phyloP scores from a whole-genome alignment of 352 stramenopile genomes.

The Plasmopara halstedii region DNA sequence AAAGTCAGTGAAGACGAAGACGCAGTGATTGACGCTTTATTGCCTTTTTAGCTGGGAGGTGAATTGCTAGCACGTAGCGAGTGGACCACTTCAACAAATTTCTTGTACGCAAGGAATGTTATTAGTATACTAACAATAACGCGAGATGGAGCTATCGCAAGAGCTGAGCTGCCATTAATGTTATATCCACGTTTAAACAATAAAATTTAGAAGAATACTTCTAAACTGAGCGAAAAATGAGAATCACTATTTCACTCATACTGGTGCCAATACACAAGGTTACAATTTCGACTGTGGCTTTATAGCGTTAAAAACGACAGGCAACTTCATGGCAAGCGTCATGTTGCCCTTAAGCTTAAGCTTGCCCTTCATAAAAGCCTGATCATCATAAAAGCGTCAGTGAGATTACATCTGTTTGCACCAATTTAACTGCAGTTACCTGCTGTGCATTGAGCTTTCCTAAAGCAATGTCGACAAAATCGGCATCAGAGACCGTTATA shows the following conservation, averaged over 20 bases:
- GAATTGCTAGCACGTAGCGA: constrained; percentile 7
- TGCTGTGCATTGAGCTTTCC: constrained; percentile 89
- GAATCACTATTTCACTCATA: background rate
- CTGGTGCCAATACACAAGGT: background rate
- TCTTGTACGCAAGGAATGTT: constrained; percentile 19
- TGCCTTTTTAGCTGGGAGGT: background rate
- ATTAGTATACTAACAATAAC: constrained; percentile 25
- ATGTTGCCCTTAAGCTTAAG: constrained; percentile 95
- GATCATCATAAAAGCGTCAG: constrained; percentile 10
- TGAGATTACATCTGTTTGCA: background rate
- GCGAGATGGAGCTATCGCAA: background rate
- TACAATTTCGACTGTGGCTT: constrained; percentile 77
- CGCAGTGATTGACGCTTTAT: constrained; percentile 31
- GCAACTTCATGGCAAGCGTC: constrained; percentile 93
- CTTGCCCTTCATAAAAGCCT: constrained; percentile 94
- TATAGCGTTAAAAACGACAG: constrained; percentile 86
- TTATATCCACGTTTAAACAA: constrained; percentile 2
- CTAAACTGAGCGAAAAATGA: background rate
- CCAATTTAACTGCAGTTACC: constrained; percentile 8
- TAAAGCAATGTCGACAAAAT: constrained; percentile 75
- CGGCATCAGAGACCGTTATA: constrained; percentile 60
- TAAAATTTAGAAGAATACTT: background rate
- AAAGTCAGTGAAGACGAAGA: constrained; percentile 55
- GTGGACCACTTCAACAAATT: constrained; percentile 3
- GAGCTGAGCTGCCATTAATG: background rate